Percentiles rank a stretch among this genome's conserved stretches.
phyloP scores from a whole-genome alignment of 2,329 filamentous ascomycete genomes.

The Amauroascus niger region DNA sequence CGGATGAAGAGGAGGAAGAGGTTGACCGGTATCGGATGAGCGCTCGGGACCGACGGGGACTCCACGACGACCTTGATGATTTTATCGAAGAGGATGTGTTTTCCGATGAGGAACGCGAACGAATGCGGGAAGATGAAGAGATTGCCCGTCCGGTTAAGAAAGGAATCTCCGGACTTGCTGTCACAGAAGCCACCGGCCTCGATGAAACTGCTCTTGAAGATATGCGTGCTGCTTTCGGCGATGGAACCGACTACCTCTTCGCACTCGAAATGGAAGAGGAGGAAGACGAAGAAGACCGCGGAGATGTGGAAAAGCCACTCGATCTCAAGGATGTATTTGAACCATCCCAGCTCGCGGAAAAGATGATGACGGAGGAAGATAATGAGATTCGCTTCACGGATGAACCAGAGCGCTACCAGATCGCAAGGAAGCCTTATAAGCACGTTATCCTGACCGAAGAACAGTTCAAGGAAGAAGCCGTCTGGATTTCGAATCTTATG shows the following conservation, averaged over 20 bases:
- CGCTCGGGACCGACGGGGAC: slow-evolving; percentile 45
- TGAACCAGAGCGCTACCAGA: slow-evolving; percentile 86
- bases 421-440: slow-evolving; percentile 82
- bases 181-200: slow-evolving; percentile 71
- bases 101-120: slow-evolving; percentile 68
- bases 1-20: slow-evolving; percentile 72
- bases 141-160: slow-evolving; percentile 70
- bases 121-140: slow-evolving; percentile 74
- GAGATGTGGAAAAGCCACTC: slow-evolving; percentile 70
- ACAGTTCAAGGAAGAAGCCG: slow-evolving; percentile 78
- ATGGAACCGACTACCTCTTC: slow-evolving; percentile 93
- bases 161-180: slow-evolving; percentile 55
- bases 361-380: slow-evolving; percentile 90
- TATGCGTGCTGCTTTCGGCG: slow-evolving; percentile 91
- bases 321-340: slow-evolving; percentile 98
- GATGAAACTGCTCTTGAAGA: slow-evolving; percentile 91
- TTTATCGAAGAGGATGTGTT: slow-evolving; percentile 97
- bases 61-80: slow-evolving; percentile 75
- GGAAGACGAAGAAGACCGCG: slow-evolving; percentile 65
- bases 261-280: slow-evolving; percentile 81
- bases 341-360: slow-evolving; percentile 86
- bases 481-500: slow-evolving; percentile 85
- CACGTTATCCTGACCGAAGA: slow-evolving; percentile 70
- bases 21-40: slow-evolving; percentile 39
- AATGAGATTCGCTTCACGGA: slow-evolving; percentile 81